A percentile compares a stretch with the other conserved stretches of the same genome.
Evolutionary conservation across 257 asterid genomes (phyloP).

Genomic region (Coffea canephora): DNA sequence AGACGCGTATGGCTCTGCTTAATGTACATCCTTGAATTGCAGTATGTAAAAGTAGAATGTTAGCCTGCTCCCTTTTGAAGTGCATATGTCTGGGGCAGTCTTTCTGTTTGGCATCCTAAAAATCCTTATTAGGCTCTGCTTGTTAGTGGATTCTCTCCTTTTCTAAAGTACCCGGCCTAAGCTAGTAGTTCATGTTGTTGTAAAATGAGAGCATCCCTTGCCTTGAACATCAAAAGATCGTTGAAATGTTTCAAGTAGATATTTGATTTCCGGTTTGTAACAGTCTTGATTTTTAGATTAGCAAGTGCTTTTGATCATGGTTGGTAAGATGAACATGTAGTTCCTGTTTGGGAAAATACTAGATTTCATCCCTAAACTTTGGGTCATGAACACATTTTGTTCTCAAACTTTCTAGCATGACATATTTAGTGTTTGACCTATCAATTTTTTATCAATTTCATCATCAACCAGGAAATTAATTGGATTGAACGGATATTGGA

Average conservation of each 20-base stretch:
- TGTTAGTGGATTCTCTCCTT: not conserved
- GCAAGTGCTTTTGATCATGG: too few species aligned
- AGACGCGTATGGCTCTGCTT: not conserved
- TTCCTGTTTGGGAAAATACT: too few species aligned
- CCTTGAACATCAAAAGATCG: not conserved
- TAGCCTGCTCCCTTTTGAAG: not conserved
- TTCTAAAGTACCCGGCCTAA: not conserved
- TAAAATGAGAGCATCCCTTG: not conserved
- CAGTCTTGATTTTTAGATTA: too few species aligned
- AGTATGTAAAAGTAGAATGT: conserved; percentile 1
- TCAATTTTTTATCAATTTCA: too few species aligned
- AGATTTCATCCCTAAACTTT: too few species aligned
- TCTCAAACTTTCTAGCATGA: too few species aligned
- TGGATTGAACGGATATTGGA: too few species aligned
- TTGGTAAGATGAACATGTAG: too few species aligned
- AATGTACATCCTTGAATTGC: conserved; percentile 14
- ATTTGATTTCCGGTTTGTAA: too few species aligned
- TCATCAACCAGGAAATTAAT: too few species aligned
- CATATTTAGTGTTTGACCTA: too few species aligned
- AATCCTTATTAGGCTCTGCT: not conserved
- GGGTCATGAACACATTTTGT: too few species aligned
- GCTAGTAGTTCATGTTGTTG: not conserved
- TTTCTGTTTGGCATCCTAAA: not conserved
- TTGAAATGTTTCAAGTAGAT: not conserved
- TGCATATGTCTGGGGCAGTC: conserved; percentile 4